These are phyloP conservation scores for Coleophoma cylindrospora DNA, from an alignment of 2,329 filamentous ascomycete species.

Conservation along the genomic window DNA sequence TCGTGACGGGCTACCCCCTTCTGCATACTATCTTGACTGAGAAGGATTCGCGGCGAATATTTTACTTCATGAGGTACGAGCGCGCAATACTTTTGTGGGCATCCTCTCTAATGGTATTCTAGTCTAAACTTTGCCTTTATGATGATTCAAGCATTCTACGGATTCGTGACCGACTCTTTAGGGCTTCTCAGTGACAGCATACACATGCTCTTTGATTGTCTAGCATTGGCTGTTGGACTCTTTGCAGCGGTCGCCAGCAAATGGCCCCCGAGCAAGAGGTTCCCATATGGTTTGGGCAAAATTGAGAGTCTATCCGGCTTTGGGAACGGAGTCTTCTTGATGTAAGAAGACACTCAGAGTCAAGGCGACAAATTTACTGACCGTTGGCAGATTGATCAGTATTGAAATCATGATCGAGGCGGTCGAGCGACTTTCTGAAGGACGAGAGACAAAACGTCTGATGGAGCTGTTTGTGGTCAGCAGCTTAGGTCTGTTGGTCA, in stretches of 20 bases:
- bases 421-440: slow-evolving; percentile 79
- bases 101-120: slow-evolving; percentile 8
- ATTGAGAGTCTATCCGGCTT: slow-evolving; percentile 95
- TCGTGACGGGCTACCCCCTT: slow-evolving; percentile 68
- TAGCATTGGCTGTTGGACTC: slow-evolving; percentile 84
- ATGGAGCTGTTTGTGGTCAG: slow-evolving; percentile 87
- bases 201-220: slow-evolving; percentile 99
- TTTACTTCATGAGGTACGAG: slow-evolving; percentile 88
- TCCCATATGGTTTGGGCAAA: slow-evolving; percentile 95
- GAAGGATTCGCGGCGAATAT: slow-evolving; percentile 89
- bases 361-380: slow-evolving; percentile 8
- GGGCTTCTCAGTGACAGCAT: slow-evolving; percentile 96
- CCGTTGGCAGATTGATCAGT: slow-evolving; percentile 67
- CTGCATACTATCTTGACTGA: slow-evolving; percentile 83
- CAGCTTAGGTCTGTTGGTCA: slow-evolving; percentile 79
- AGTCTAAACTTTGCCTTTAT: slow-evolving; percentile 95
- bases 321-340: slow-evolving; percentile 89
- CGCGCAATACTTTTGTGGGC: too few species aligned
- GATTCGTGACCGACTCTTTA: slow-evolving; percentile 86
- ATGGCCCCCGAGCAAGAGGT: slow-evolving; percentile 84
- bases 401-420: slow-evolving; percentile 96
- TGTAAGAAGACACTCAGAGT: slow-evolving; percentile 47
- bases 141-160: slow-evolving; percentile 90
- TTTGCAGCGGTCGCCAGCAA: slow-evolving; percentile 93
- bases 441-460: slow-evolving; percentile 76